Conservation (phyloP, 805 yeast species). For the Starmerella sp. region DNA sequence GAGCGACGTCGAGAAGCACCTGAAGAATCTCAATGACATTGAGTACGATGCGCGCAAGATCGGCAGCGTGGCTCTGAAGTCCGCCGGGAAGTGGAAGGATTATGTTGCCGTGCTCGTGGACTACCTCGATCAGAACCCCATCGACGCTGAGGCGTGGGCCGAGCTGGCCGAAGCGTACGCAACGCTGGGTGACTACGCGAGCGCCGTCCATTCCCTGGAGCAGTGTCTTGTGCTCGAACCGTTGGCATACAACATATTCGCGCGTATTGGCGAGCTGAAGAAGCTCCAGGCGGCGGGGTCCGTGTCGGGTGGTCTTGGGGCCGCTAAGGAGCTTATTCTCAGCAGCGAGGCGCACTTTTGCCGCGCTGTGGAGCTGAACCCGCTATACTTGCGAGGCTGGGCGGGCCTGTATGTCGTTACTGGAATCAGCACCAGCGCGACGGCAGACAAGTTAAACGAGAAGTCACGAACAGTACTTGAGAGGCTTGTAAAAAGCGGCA, state of each 20-base stretch:
- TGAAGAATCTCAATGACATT: conserved; percentile 20
- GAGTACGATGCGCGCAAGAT: conserved; percentile 27
- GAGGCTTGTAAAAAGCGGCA: conserved; percentile 28
- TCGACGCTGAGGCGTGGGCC: conserved; percentile 68
- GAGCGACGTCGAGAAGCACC: conserved; percentile 31
- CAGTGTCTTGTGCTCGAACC: conserved; percentile 65
- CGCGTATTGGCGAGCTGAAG: conserved; percentile 47
- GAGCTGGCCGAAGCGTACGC: conserved; percentile 62
- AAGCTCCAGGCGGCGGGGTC: conserved; percentile 22
- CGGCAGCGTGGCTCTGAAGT: conserved; percentile 25
- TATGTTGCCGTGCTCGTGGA: conserved; percentile 47
- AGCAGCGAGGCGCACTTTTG: conserved; percentile 39
- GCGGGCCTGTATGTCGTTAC: conserved; percentile 40
- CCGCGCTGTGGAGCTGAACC: conserved; percentile 68
- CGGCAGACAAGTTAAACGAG: conserved; percentile 25
- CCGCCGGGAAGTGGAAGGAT: conserved; percentile 26
- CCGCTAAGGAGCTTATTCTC: conserved; percentile 18
- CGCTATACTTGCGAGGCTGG: conserved; percentile 63
- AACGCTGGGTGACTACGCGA: conserved; percentile 48
- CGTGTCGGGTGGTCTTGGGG: conserved; percentile 14
- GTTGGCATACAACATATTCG: conserved; percentile 53
- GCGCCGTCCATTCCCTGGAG: conserved; percentile 54
- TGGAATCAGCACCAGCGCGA: background rate
- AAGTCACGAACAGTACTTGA: conserved; percentile 33
- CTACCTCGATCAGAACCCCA: conserved; percentile 53